Evolutionary conservation across 2,329 filamentous ascomycete genomes (phyloP).

Genomic region (Pleomassaria siparia): DNA sequence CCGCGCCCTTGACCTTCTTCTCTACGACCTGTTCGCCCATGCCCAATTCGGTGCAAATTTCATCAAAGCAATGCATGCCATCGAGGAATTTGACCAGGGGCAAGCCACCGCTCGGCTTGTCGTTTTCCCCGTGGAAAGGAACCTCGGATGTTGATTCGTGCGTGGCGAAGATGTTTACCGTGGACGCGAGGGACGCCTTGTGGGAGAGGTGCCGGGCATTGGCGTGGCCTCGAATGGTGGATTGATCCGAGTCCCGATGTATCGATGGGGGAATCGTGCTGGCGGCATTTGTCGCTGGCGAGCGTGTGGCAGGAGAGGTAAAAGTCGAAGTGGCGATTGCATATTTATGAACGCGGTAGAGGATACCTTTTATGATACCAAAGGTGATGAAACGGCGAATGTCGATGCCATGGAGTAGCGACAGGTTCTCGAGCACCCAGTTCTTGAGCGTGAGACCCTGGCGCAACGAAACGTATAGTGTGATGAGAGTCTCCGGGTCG

Average conservation of each 20-base stretch:
- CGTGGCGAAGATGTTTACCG: neutral
- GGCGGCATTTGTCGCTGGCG: constrained; percentile 26
- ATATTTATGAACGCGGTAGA: constrained; percentile 93
- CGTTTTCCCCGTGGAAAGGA: constrained; percentile 1
- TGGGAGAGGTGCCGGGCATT: constrained; percentile 20
- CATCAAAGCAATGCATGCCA: constrained; percentile 75
- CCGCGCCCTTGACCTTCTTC: constrained; percentile 60
- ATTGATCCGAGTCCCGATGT: constrained; percentile 20
- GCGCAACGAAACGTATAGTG: constrained; percentile 81
- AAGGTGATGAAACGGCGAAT: constrained; percentile 92
- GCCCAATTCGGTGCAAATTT: constrained; percentile 77
- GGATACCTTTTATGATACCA: constrained; percentile 89
- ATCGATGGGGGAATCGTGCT: constrained; percentile 24
- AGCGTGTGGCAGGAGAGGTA: constrained; percentile 5
- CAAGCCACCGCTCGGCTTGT: constrained; percentile 19
- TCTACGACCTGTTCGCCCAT: constrained; percentile 70
- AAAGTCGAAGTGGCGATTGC: constrained; percentile 58
- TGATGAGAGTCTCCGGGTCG: constrained; percentile 60
- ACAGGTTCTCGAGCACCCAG: constrained; percentile 77
- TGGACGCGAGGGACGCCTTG: constrained; percentile 17
- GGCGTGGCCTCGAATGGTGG: constrained; percentile 1
- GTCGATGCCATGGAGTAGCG: constrained; percentile 75
- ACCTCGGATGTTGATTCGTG: constrained; percentile 7
- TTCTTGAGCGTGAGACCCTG: constrained; percentile 83
- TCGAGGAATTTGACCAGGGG: constrained; percentile 69